A percentile compares a stretch with the other conserved stretches of the same genome.
Evolutionary conservation across 2,329 filamentous ascomycete species (phyloP).

Genomic region (Cladosporium colombiae): DNA sequence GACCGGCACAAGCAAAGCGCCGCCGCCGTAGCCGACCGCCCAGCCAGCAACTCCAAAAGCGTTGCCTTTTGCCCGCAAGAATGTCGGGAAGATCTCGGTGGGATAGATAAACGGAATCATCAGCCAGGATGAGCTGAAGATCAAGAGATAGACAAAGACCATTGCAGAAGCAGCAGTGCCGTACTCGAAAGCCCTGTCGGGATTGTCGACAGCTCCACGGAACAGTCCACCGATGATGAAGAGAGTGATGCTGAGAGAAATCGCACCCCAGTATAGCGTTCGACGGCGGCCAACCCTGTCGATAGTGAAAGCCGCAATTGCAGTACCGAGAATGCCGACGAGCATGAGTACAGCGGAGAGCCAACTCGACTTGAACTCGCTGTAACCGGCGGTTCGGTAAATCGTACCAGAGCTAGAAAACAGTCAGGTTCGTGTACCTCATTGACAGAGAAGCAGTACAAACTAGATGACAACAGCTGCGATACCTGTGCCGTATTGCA

Average conservation of each 20-base stretch:
- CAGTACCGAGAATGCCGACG: slow-evolving; percentile 33
- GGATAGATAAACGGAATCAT: slow-evolving; percentile 33
- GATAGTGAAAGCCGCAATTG: slow-evolving; percentile 37
- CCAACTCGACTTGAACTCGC: slow-evolving; percentile 32
- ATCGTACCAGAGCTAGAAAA: slow-evolving; percentile 31
- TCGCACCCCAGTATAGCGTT: slow-evolving; percentile 41
- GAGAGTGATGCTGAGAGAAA: slow-evolving; percentile 27
- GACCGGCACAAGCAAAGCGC: slow-evolving; percentile 26
- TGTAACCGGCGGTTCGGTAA: slow-evolving; percentile 35
- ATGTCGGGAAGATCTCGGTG: slow-evolving; percentile 24
- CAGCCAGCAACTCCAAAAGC: slow-evolving; percentile 24
- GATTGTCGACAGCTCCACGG: slow-evolving; percentile 11
- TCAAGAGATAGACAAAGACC: slow-evolving; percentile 36
- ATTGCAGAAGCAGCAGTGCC: slow-evolving; percentile 37
- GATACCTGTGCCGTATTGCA: slow-evolving; percentile 37
- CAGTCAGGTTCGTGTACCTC: slow-evolving; percentile 26
- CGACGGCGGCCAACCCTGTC: slow-evolving; percentile 41
- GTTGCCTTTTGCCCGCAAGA: slow-evolving; percentile 22
- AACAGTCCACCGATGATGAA: slow-evolving; percentile 29
- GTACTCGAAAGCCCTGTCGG: slow-evolving; percentile 29
- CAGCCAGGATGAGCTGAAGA: slow-evolving; percentile 37
- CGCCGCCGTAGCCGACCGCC: slow-evolving; percentile 28
- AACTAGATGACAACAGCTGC: slow-evolving; percentile 29
- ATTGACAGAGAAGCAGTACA: slow-evolving; percentile 25
- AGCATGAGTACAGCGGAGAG: slow-evolving; percentile 34